phyloP scores from a whole-genome alignment of 2,329 filamentous ascomycete genomes.

The Diaporthe longicolla region DNA sequence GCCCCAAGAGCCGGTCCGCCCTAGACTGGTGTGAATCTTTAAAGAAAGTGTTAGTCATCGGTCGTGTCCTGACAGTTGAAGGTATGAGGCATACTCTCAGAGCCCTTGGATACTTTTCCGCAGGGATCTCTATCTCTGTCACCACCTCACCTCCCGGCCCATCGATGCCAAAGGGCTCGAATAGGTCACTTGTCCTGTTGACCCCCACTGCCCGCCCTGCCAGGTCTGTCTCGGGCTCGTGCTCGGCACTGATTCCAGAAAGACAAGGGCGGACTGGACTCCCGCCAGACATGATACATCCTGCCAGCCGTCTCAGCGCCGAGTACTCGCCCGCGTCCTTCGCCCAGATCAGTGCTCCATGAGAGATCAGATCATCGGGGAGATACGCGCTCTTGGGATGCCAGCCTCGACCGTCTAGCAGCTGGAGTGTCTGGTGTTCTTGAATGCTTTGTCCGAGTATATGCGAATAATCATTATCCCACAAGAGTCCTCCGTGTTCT shows the following conservation, averaged over 20 bases:
- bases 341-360: conserved; percentile 22
- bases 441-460: neutral
- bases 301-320: neutral
- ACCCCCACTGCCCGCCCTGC: neutral
- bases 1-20: neutral
- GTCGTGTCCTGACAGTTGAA: too few relatives aligned
- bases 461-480: conserved; percentile 3
- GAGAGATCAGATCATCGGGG: neutral
- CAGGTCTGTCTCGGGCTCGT: neutral
- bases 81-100: neutral
- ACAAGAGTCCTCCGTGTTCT: neutral
- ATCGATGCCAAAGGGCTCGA: neutral
- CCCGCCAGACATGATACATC: neutral
- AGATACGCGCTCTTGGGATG: too few relatives aligned
- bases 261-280: neutral
- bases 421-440: neutral
- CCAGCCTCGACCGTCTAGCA: neutral
- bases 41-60: neutral
- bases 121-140: neutral
- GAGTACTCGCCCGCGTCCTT: neutral
- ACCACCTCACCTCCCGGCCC: conserved; percentile 9
- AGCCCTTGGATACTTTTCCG: neutral
- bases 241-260: conserved; percentile 7
- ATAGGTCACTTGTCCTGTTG: neutral
- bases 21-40: conserved; percentile 2